Conservation (phyloP, 805 yeast species). For the Zygoascus ofunaensis region DNA sequence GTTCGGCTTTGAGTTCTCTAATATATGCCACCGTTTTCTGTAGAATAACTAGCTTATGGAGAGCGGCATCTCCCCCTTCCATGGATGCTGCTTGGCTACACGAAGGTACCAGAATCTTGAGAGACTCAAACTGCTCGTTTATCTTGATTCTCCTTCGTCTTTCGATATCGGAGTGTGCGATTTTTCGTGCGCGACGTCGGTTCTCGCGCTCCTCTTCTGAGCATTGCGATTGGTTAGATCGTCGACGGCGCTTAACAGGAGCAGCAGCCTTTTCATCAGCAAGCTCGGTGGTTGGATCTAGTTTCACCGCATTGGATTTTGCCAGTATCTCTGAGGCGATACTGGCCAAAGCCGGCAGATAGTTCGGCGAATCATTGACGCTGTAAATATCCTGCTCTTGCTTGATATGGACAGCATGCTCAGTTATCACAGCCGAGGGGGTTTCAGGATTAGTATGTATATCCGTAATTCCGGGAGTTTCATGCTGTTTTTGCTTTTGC, state of each 20-base stretch:
- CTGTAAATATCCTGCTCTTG: too few species aligned
- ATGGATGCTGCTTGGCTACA: slow-evolving; percentile 43
- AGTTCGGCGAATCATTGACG: too few species aligned
- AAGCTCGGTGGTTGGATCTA: too few species aligned
- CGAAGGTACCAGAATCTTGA: slow-evolving; percentile 70
- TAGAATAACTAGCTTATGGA: slow-evolving; percentile 72
- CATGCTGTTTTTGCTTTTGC: too few species aligned
- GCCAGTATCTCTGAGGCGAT: neutral
- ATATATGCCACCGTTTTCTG: slow-evolving; percentile 81
- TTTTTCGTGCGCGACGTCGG: slow-evolving; percentile 41
- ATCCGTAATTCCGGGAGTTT: too few species aligned
- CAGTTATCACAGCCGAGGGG: too few species aligned
- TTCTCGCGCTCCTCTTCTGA: slow-evolving; percentile 24
- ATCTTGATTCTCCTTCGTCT: slow-evolving; percentile 69
- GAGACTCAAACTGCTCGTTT: slow-evolving; percentile 75
- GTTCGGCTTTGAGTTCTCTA: slow-evolving; percentile 45
- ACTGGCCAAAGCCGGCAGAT: neutral
- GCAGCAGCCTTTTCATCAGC: neutral
- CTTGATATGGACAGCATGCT: too few species aligned
- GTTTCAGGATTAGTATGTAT: too few species aligned
- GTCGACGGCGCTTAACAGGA: slow-evolving; percentile 1
- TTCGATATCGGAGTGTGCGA: slow-evolving; percentile 70
- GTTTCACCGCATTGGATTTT: too few species aligned
- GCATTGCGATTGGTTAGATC: slow-evolving; percentile 7
- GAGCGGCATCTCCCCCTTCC: slow-evolving; percentile 42